Evolutionary conservation across 805 yeast species (phyloP).

Genomic region (Crinitomyces ghanaensis): DNA sequence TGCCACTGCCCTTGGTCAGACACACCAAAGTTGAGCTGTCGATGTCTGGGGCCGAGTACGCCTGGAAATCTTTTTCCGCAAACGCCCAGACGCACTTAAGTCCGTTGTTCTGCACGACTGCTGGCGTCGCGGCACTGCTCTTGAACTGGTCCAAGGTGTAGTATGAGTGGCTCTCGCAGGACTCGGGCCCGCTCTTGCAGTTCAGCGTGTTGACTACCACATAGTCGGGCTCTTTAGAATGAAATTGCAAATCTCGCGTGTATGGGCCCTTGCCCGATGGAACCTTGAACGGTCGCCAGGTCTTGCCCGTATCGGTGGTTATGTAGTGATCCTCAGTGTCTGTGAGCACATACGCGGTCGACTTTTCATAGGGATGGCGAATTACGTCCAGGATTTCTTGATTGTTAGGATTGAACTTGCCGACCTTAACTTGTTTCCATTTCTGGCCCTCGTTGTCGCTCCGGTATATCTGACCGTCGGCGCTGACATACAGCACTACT

Average conservation of each 20-base stretch:
- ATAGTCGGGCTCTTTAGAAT: conserved; percentile 29
- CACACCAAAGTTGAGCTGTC: conserved; percentile 34
- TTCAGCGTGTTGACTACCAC: conserved; percentile 27
- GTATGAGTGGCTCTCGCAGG: conserved; percentile 32
- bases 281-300: conserved; percentile 31
- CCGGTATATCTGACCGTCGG: conserved; percentile 26
- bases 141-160: conserved; percentile 35
- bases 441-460: conserved; percentile 38
- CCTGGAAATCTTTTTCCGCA: conserved; percentile 19
- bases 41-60: conserved; percentile 22
- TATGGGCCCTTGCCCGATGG: conserved; percentile 19
- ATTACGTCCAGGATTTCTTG: conserved; percentile 18
- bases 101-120: conserved; percentile 18
- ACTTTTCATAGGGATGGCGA: conserved; percentile 30
- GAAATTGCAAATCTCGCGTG: conserved; percentile 27
- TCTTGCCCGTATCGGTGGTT: conserved; percentile 32
- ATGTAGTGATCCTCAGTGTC: conserved; percentile 26
- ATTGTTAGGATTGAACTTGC: conserved; percentile 25
- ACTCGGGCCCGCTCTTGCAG: conserved; percentile 24
- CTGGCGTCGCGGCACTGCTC: conserved; percentile 23
- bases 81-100: conserved; percentile 17
- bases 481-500: conserved; percentile 17
- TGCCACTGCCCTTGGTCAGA: no score
- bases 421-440: conserved; percentile 30
- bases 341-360: conserved; percentile 31